Evolutionary conservation across 352 stramenopile genomes (phyloP), one percentile per base, ranked within the genome.

Genomic region (Globisporangium carolinianum): DNA sequence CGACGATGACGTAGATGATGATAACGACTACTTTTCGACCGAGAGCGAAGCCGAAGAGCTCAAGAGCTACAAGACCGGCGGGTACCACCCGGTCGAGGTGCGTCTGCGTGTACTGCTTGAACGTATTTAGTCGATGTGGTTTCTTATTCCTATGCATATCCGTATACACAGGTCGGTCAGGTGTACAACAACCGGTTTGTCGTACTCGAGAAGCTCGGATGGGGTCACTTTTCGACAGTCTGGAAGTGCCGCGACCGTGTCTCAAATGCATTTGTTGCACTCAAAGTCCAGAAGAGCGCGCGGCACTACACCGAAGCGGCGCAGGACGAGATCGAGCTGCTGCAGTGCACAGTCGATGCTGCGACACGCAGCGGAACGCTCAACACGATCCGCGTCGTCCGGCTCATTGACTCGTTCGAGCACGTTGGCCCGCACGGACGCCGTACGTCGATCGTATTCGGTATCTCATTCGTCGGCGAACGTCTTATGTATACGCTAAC

Each of bases 141-240:
- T 32, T 32, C 24, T 32, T 32, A 32, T 32, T 32, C 24, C 24
- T 32, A 32, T 32, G 24, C 24, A 32, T 32, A 32, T 32, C 24
- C 24, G 3, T 46, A 8, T 18, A 53, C 24, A 39, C 32, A 53
- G 57, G 71, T 91, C 11, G 94, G 91, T 4, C 92, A 98, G 45
- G 76, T 97, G 56, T 98, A 91, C 79, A 96, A 96, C 53, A 67
- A 68, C 7, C 77, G 96, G 61, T 99, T 99, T 65, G 79, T 97
- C 36, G 93, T 99, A 58, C 79, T 98, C 43, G 93, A 98, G 68
- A 99, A 99, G 73, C 86, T 99, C 41, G 97, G 97, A 18, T 99
- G 97, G 97, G 97, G 97, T 35, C 97, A 99, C 69, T 99, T 99
- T 72, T 99, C 96, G 45, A 99, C 97, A 5, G 97, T 99, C 17